A percentile compares a stretch with the other conserved stretches of the same genome.
phyloP scores from a whole-genome alignment of 2,329 filamentous ascomycete species.

The Arthrobotrys megalospora region DNA sequence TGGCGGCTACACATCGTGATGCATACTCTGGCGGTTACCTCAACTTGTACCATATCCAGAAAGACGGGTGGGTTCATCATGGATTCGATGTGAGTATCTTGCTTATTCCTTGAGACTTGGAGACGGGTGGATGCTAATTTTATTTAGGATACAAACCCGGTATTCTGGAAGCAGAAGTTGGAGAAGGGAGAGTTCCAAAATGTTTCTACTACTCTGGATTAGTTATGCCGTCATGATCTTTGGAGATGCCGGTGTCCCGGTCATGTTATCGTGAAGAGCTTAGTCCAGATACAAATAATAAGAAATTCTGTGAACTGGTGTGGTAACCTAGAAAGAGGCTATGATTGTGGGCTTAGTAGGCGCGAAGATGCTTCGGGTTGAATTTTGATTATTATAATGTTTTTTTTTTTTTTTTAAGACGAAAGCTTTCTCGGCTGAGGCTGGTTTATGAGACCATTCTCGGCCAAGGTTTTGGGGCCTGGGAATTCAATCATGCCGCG shows the following conservation, averaged over 20 bases:
- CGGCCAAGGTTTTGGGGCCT: too few species aligned
- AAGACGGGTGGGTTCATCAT: slow-evolving; percentile 98
- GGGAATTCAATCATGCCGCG: too few species aligned
- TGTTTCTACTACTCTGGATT: slow-evolving; percentile 76
- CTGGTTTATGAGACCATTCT: too few species aligned
- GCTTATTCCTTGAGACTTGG: not conserved
- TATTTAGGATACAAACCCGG: slow-evolving; percentile 86
- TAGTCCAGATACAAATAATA: slow-evolving; percentile 19
- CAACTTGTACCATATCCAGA: slow-evolving; percentile 99
- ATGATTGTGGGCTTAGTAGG: not conserved
- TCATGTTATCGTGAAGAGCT: not conserved
- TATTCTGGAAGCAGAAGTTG: slow-evolving; percentile 99
- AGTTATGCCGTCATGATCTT: not conserved
- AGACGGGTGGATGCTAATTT: slow-evolving; percentile 21
- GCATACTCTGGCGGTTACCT: slow-evolving; percentile 99
- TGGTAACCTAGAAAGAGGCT: not conserved
- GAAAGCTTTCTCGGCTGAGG: too few species aligned
- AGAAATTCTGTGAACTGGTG: slow-evolving; percentile 11
- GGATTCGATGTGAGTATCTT: slow-evolving; percentile 78
- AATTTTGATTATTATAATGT: not conserved
- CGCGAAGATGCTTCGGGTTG: not conserved
- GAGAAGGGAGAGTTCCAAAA: slow-evolving; percentile 99
- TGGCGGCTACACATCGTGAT: slow-evolving; percentile 96
- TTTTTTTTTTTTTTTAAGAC: too few species aligned
- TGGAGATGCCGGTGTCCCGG: not conserved